Conservation (phyloP, 75 land plant species). For the Pinus taeda region DNA sequence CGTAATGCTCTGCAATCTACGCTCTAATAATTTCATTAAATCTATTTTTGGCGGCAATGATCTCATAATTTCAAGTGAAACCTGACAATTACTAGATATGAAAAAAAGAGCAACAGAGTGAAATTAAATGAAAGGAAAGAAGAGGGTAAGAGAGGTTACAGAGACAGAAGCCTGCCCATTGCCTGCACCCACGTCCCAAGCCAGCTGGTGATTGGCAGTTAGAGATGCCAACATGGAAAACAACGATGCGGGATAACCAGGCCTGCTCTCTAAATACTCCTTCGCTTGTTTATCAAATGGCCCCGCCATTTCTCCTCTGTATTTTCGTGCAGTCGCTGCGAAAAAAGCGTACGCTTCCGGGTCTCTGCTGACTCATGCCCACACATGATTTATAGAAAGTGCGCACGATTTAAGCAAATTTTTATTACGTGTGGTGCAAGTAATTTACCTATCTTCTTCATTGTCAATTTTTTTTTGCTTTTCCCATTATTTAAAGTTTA, state of each 20-base stretch:
- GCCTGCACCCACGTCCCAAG: slow-evolving; percentile 61
- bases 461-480: too few species aligned
- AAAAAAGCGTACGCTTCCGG: too few species aligned
- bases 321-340: too few species aligned
- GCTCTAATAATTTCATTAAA: not conserved
- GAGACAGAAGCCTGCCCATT: slow-evolving; percentile 51
- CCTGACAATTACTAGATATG: too few species aligned
- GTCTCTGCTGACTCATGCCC: too few species aligned
- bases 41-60: too few species aligned
- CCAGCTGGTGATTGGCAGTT: slow-evolving; percentile 27
- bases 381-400: too few species aligned
- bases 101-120: not conserved
- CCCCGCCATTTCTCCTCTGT: slow-evolving; percentile 15
- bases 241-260: slow-evolving; percentile 29
- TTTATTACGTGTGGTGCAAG: too few species aligned
- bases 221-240: slow-evolving; percentile 30
- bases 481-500: too few species aligned
- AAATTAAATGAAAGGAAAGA: not conserved
- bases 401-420: too few species aligned
- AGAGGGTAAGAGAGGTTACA: not conserved
- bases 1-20: slow-evolving; percentile 31
- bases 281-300: slow-evolving; percentile 42
- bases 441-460: too few species aligned
- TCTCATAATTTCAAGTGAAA: too few species aligned
- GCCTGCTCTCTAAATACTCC: slow-evolving; percentile 29